These are phyloP conservation scores for Boletellus ananas DNA, from an alignment of 768 basidiomycete genomes.

Conservation along the genomic window DNA sequence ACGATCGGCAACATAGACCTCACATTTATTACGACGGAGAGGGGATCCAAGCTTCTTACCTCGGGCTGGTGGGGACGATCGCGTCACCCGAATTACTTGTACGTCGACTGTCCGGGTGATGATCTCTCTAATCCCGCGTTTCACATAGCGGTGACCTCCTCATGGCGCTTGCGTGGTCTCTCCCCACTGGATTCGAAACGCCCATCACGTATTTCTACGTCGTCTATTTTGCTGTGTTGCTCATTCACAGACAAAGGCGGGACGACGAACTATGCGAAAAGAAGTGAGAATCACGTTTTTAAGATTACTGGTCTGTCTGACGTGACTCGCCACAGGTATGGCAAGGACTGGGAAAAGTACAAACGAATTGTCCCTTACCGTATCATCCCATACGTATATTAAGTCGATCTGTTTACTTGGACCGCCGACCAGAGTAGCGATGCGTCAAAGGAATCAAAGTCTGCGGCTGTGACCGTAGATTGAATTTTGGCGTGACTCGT, in stretches of 20 bases:
- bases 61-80: conserved; percentile 98
- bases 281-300: conserved; percentile 55
- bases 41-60: conserved; percentile 86
- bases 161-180: conserved; percentile 90
- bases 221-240: conserved; percentile 80
- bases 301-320: not conserved
- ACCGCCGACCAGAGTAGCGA: not conserved
- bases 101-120: conserved; percentile 18
- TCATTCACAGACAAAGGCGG: conserved; percentile 84
- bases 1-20: conserved; percentile 51
- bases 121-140: not conserved
- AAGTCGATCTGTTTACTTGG: conserved; percentile 1
- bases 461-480: not conserved
- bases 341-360: conserved; percentile 91
- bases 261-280: conserved; percentile 90
- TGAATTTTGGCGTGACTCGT: not conserved
- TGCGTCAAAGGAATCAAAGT: not conserved
- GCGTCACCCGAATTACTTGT: conserved; percentile 91
- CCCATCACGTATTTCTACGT: conserved; percentile 97
- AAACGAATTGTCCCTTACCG: conserved; percentile 79
- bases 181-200: conserved; percentile 87
- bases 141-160: conserved; percentile 69
- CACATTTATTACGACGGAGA: conserved; percentile 71
- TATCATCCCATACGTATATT: conserved; percentile 85
- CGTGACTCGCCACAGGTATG: conserved; percentile 56